Conservation (phyloP, 2,329 filamentous ascomycete genomes). For the Claviceps pazoutovae region DNA sequence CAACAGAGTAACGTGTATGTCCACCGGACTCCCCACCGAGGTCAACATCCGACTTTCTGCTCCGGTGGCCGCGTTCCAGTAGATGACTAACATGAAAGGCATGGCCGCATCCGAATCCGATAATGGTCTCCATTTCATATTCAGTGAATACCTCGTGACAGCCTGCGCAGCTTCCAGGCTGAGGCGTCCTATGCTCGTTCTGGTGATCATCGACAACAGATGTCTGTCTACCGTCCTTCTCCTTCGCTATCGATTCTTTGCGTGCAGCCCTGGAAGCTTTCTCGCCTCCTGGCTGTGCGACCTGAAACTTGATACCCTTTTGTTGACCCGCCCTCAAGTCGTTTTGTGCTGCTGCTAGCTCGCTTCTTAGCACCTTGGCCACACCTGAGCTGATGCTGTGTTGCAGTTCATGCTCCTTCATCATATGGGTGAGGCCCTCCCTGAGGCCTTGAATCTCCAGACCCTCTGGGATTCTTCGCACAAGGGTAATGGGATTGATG, state of each 20-base stretch:
- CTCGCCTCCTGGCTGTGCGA: slow-evolving; percentile 34
- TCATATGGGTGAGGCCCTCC: slow-evolving; percentile 78
- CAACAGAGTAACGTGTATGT: slow-evolving; percentile 49
- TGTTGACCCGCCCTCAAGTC: slow-evolving; percentile 66
- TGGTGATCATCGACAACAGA: background rate
- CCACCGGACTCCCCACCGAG: slow-evolving; percentile 29
- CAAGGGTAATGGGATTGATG: slow-evolving; percentile 82
- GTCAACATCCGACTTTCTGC: slow-evolving; percentile 31
- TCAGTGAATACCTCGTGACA: slow-evolving; percentile 44
- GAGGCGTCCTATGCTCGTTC: slow-evolving; percentile 19
- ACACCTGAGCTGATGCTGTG: slow-evolving; percentile 84
- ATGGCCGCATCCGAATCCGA: slow-evolving; percentile 72
- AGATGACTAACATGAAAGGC: slow-evolving; percentile 67
- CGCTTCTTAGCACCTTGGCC: slow-evolving; percentile 70
- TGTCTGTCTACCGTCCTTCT: slow-evolving; percentile 5
- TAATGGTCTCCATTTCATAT: slow-evolving; percentile 55
- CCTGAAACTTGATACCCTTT: slow-evolving; percentile 79
- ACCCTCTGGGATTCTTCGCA: slow-evolving; percentile 81
- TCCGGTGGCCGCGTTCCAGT: slow-evolving; percentile 37
- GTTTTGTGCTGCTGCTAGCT: slow-evolving; percentile 75
- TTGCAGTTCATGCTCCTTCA: slow-evolving; percentile 93
- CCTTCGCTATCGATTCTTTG: slow-evolving; percentile 9
- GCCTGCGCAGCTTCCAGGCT: slow-evolving; percentile 44
- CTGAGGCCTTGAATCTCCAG: slow-evolving; percentile 83
- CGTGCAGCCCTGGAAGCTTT: slow-evolving; percentile 20